Evolutionary conservation across 208 protist genomes (phyloP).

Genomic region (Lotmaria passim): DNA sequence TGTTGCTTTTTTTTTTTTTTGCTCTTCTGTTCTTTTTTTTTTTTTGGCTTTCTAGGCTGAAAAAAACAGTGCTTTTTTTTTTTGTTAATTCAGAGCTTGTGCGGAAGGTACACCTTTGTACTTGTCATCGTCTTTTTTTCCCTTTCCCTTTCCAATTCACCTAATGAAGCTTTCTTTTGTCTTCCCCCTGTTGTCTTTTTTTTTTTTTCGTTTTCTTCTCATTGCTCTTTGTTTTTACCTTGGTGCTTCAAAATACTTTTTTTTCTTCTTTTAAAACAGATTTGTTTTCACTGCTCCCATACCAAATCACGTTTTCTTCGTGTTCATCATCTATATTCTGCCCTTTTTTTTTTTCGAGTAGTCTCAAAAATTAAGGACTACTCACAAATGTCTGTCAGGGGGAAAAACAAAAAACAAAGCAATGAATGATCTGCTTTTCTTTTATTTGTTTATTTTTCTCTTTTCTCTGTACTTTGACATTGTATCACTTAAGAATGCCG

Average conservation of each 20-base stretch:
- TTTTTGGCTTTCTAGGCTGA: neutral
- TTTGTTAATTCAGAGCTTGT: too few relatives aligned
- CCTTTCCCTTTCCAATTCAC: constrained; percentile 10
- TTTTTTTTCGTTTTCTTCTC: neutral
- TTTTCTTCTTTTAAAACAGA: too few relatives aligned
- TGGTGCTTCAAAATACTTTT: too few relatives aligned
- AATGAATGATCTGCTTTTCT: neutral
- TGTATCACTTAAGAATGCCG: neutral
- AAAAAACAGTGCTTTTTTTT: neutral
- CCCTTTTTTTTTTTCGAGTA: constrained; percentile 10
- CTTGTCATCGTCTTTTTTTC: too few relatives aligned
- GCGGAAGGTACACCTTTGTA: too few relatives aligned
- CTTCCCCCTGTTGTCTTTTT: neutral
- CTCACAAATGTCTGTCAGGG: too few relatives aligned
- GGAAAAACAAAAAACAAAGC: too few relatives aligned
- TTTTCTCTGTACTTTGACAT: constrained; percentile 4
- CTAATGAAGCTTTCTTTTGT: too few relatives aligned
- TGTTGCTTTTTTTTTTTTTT: neutral
- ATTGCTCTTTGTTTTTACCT: neutral
- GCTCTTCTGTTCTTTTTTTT: neutral
- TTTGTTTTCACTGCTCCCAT: neutral
- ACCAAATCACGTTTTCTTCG: too few relatives aligned
- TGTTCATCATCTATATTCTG: too few relatives aligned
- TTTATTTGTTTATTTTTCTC: constrained; percentile 1
- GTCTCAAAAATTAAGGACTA: too few relatives aligned